Conservation (phyloP, 768 basidiomycete genomes). For the Mycena polygramma region DNA sequence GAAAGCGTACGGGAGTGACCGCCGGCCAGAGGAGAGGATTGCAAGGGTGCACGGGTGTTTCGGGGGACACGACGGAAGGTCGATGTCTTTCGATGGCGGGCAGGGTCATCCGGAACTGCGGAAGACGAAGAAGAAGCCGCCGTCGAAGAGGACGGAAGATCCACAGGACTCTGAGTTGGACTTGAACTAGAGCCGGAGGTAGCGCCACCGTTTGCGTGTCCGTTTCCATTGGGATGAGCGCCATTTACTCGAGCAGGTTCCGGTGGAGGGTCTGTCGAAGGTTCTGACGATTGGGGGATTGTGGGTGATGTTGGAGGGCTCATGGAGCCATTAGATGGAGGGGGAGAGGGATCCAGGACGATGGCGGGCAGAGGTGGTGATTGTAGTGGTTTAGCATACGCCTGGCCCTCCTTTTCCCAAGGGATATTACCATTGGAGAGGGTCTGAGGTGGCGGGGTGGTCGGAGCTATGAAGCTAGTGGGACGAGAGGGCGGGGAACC, state of each 20-base stretch:
- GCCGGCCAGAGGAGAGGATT: conserved; percentile 50
- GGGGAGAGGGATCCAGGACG: conserved; percentile 38
- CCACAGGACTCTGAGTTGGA: conserved; percentile 11
- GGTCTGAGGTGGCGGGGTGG: conserved; percentile 41
- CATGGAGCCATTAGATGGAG: conserved; percentile 35
- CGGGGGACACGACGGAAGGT: conserved; percentile 67
- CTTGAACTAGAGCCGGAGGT: conserved; percentile 12
- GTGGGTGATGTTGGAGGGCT: conserved; percentile 25
- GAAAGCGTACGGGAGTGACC: conserved; percentile 44
- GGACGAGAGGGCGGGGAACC: conserved; percentile 47
- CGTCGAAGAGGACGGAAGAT: conserved; percentile 18
- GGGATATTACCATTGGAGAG: conserved; percentile 32
- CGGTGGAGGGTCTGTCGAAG: conserved; percentile 7
- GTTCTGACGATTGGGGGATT: background rate
- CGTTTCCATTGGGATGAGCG: conserved; percentile 14
- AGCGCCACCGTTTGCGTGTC: conserved; percentile 4
- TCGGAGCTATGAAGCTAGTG: conserved; percentile 39
- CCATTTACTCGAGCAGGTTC: conserved; percentile 19
- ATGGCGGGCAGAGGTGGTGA: conserved; percentile 28
- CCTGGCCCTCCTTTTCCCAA: conserved; percentile 32
- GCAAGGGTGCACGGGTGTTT: conserved; percentile 49
- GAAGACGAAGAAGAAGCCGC: conserved; percentile 30
- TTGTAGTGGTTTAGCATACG: conserved; percentile 21
- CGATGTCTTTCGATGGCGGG: conserved; percentile 53
- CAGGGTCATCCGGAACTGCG: conserved; percentile 19